A percentile compares a stretch with the other conserved stretches of the same genome.
Evolutionary conservation across 2,329 filamentous ascomycete genomes (phyloP).

Genomic region (Phaeoacremonium minimum): DNA sequence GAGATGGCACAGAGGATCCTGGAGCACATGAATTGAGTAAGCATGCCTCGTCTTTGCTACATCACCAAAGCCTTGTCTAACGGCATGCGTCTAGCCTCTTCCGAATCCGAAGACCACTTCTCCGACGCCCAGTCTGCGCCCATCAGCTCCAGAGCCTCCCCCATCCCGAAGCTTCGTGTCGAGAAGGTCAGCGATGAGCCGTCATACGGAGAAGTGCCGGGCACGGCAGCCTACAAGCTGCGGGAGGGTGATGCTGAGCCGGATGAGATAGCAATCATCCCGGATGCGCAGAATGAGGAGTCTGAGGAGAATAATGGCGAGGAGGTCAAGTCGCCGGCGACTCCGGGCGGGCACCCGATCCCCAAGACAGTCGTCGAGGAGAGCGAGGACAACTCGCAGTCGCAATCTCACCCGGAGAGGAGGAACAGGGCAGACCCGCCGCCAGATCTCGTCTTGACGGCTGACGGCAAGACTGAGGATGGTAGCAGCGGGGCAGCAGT

Average conservation of each 20-base stretch:
- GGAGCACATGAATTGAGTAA: conserved; percentile 58
- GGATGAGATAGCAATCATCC: conserved; percentile 53
- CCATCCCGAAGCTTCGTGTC: conserved; percentile 54
- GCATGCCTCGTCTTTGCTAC: conserved; percentile 7
- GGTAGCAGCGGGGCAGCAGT: conserved; percentile 15
- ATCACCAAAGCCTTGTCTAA: no score
- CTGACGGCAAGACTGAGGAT: conserved; percentile 34
- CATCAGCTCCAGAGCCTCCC: conserved; percentile 39
- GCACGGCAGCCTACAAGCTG: conserved; percentile 52
- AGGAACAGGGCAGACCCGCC: conserved; percentile 45
- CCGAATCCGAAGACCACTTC: conserved; percentile 67
- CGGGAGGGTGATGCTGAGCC: conserved; percentile 54
- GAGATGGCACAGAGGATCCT: conserved; percentile 43
- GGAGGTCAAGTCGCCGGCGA: conserved; percentile 16
- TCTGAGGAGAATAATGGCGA: conserved; percentile 15
- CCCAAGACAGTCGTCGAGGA: conserved; percentile 52
- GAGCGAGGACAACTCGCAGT: conserved; percentile 36
- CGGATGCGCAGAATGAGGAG: conserved; percentile 21
- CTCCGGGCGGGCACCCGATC: conserved; percentile 33
- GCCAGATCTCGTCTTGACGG: conserved; percentile 47
- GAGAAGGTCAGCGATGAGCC: conserved; percentile 55
- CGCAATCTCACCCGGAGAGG: conserved; percentile 37
- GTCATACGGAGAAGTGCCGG: conserved; percentile 58
- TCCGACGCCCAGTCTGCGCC: conserved; percentile 58
- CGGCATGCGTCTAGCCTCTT: conserved; percentile 46